Conservation (phyloP, 2,329 filamentous ascomycete species). For the Aureobasidium sp. region DNA sequence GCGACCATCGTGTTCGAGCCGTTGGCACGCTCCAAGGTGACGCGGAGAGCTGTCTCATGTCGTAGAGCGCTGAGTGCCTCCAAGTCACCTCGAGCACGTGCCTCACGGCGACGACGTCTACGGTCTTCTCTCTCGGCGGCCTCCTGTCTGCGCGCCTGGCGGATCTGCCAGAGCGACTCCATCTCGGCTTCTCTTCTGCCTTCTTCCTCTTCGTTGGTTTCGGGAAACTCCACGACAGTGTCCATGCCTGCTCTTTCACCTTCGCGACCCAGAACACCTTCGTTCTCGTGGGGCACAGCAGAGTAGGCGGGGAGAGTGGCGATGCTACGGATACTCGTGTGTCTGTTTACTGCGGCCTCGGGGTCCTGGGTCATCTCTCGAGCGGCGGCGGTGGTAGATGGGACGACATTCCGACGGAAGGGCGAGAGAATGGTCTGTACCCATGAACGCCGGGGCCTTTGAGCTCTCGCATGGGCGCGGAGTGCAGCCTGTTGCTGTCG, state of each 20-base stretch:
- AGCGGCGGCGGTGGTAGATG: not conserved
- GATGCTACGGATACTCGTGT: constrained; percentile 83
- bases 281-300: constrained; percentile 61
- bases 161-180: constrained; percentile 86
- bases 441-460: constrained; percentile 3
- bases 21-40: constrained; percentile 33
- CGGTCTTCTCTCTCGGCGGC: constrained; percentile 70
- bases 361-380: constrained; percentile 9
- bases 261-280: constrained; percentile 78
- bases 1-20: constrained; percentile 44
- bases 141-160: constrained; percentile 67
- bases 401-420: not conserved
- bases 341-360: constrained; percentile 57
- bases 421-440: not conserved
- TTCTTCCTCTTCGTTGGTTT: constrained; percentile 73
- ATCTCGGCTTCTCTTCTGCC: constrained; percentile 77
- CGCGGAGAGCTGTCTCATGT: constrained; percentile 49
- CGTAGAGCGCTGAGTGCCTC: constrained; percentile 59
- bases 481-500: not conserved
- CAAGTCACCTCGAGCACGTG: constrained; percentile 63
- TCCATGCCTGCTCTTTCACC: constrained; percentile 91
- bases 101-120: constrained; percentile 62
- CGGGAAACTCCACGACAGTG: constrained; percentile 77
- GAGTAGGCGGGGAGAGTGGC: constrained; percentile 90
- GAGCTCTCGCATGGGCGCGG: not conserved